A percentile compares a stretch with the other conserved stretches of the same genome.
Conservation (phyloP, 1,284 basidiomycete species). For the Anthracocystis panici-leucophaei region DNA sequence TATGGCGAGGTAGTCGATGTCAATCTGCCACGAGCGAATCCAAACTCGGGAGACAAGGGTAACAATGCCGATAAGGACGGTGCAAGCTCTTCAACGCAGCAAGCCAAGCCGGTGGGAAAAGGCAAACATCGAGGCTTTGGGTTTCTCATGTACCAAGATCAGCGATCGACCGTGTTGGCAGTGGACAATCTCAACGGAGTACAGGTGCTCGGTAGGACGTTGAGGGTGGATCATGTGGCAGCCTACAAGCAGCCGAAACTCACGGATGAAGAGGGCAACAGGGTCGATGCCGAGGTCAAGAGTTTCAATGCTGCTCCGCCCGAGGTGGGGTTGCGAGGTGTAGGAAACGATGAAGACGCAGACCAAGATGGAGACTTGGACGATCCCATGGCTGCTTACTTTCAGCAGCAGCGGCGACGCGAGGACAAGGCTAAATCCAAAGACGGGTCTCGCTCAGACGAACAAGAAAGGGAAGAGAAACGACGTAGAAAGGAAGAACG, state of each 20-base stretch:
- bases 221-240: slow-evolving; percentile 91
- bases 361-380: slow-evolving; percentile 81
- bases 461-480: slow-evolving; percentile 51
- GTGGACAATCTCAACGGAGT: slow-evolving; percentile 99
- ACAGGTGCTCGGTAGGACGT: slow-evolving; percentile 83
- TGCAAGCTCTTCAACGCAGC: slow-evolving; percentile 4
- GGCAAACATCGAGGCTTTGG: slow-evolving; percentile 80
- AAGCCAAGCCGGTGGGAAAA: slow-evolving; percentile 8
- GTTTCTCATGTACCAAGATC: slow-evolving; percentile 99
- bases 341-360: slow-evolving; percentile 51
- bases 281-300: slow-evolving; percentile 79
- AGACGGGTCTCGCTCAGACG: slow-evolving; percentile 1
- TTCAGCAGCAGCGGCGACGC: slow-evolving; percentile 61
- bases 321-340: slow-evolving; percentile 17
- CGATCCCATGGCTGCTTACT: slow-evolving; percentile 95
- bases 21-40: slow-evolving; percentile 77
- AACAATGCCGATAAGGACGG: not conserved
- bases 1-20: slow-evolving; percentile 96
- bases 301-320: slow-evolving; percentile 63
- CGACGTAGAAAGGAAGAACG: slow-evolving; percentile 60
- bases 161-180: slow-evolving; percentile 92
- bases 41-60: slow-evolving; percentile 3
- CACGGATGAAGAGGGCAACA: slow-evolving; percentile 83
- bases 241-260: slow-evolving; percentile 87
- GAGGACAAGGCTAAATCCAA: slow-evolving; percentile 28